Base-by-base conservation (phyloP, 805 yeast genomes). In the Myxozyma neglecta region DNA sequence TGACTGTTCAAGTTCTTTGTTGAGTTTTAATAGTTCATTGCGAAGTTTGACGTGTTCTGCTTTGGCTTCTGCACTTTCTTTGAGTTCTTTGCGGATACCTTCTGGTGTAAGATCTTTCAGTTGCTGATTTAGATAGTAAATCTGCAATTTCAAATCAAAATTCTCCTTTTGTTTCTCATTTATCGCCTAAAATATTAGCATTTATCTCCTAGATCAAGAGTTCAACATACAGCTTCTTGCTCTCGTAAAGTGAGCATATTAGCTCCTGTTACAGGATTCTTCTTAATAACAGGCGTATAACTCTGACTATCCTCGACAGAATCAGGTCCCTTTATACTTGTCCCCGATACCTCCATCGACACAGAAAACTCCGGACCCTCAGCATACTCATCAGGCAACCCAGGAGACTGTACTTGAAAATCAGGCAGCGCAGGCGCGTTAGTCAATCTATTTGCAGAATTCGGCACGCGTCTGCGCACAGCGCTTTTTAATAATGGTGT, bases 151-250 rank as follows among this genome's bases (percentile, higher is more conserved):
- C 34, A 69, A 49, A 2, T 53, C 57, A 51, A 69, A 65, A 55
- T 69, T 69, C 56, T 69, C 70, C 51, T 69, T 69, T 44, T 65
- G 57, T 29, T 68, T 56, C 36, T 64, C 68, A 44, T 67, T 60
- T 34, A 68, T 56, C 9, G 60, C 61, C 65, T 63, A 18, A 6
- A 4, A 8, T 14, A 42, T 42, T n/a, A 13, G 9, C 46, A 10
- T n/a, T 42, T 42, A 6, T 7, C 45, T 24, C 39, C 35, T 20
- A 10, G 6, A 46, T 45, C n/a, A n/a, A 2, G 8, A 48, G 13
- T 16, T 37, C 16, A 29, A 56, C 56, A 6, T 20, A 63, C 68
- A 51, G 60, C 58, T 40, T 67, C 70, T 40, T 68, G 70, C 43
- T 68, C 69, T 9, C 66, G 58, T 42, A 68, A 56, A 18, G 70